Conservation (phyloP, 768 basidiomycete species). For the Suillus plorans region DNA sequence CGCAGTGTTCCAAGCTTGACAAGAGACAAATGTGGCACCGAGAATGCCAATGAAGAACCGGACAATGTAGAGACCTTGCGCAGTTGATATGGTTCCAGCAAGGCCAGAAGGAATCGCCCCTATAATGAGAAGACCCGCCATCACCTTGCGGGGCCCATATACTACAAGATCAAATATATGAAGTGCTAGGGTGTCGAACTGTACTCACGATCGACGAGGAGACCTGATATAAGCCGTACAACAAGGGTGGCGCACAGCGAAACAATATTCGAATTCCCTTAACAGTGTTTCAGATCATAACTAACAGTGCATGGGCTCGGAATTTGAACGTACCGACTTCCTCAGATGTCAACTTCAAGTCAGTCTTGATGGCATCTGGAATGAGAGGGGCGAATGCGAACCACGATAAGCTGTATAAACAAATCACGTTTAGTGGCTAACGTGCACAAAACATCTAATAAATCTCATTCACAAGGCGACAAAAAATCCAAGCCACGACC, state of each 20-base stretch:
- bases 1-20: conserved; percentile 58
- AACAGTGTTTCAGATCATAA: background rate
- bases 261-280: conserved; percentile 50
- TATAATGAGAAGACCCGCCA: conserved; percentile 51
- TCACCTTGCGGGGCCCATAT: conserved; percentile 53
- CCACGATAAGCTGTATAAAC: conserved; percentile 38
- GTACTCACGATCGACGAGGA: conserved; percentile 43
- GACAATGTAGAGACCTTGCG: conserved; percentile 39
- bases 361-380: conserved; percentile 52
- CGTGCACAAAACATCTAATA: conserved; percentile 2
- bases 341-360: conserved; percentile 46
- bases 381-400: conserved; percentile 64
- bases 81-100: conserved; percentile 48
- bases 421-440: conserved; percentile 21
- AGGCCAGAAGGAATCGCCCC: conserved; percentile 62
- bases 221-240: conserved; percentile 48
- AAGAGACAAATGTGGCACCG: conserved; percentile 61
- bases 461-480: conserved; percentile 39
- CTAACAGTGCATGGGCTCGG: too few relatives aligned
- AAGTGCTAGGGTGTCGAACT: background rate
- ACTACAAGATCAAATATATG: conserved; percentile 14
- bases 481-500: conserved; percentile 45
- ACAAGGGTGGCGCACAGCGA: conserved; percentile 48
- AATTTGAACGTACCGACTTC: conserved; percentile 37
- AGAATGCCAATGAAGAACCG: conserved; percentile 63